Conservation (phyloP, 129 eudicot species). For the Calendula officinalis region DNA sequence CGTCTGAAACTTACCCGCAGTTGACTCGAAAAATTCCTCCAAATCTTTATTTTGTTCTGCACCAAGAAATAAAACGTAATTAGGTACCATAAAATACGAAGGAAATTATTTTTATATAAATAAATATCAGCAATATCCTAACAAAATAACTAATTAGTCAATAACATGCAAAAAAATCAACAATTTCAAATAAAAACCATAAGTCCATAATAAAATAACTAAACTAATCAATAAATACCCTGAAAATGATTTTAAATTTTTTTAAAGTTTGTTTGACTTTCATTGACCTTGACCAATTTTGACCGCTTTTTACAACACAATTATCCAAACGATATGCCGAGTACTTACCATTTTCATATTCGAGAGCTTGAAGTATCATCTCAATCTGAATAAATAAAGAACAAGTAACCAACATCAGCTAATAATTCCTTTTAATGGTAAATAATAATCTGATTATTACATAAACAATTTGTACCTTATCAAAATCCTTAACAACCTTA, state of each 20-base stretch:
- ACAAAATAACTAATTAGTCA: no score
- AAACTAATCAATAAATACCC: no score
- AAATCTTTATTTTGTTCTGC: conserved; percentile 88
- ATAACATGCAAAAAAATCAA: no score
- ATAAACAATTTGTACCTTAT: conserved; percentile 55
- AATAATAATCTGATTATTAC: not conserved
- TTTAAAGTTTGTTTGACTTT: no score
- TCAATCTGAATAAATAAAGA: conserved; percentile 55
- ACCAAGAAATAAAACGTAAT: conserved; percentile 19
- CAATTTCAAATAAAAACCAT: no score
- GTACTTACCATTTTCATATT: conserved; percentile 87
- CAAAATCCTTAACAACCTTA: conserved; percentile 91
- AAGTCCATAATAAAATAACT: no score
- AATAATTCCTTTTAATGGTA: not conserved
- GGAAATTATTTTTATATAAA: no score
- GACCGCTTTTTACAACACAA: not conserved
- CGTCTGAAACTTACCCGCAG: conserved; percentile 97
- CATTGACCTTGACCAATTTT: no score
- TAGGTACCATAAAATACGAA: not conserved
- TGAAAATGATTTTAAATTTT: no score
- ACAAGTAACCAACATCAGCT: not conserved
- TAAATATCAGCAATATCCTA: no score
- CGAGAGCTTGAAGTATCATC: conserved; percentile 98
- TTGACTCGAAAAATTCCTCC: conserved; percentile 87
- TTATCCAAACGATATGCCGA: not conserved